Conservation (phyloP, 768 basidiomycete species). For the Podaxis sp. region DNA sequence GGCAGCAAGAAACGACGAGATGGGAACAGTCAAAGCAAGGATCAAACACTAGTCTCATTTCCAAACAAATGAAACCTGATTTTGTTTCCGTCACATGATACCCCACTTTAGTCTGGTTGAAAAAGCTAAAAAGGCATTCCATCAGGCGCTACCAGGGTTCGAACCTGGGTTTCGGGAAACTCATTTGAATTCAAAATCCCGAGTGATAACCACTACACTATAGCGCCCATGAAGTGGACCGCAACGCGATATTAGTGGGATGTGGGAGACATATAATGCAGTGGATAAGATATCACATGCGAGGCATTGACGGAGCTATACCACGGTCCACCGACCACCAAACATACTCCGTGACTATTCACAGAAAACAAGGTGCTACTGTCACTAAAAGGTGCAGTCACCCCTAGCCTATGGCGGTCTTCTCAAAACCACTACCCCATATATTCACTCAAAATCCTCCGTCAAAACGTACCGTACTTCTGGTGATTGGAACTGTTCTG, state of each 20-base stretch:
- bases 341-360: too few relatives aligned
- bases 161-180: slow-evolving; percentile 11
- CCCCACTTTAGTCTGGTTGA: background rate
- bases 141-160: slow-evolving; percentile 7
- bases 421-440: slow-evolving; percentile 19
- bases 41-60: background rate
- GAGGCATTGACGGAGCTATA: background rate
- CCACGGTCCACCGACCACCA: too few relatives aligned
- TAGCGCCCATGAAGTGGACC: background rate
- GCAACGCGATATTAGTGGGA: background rate
- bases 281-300: background rate
- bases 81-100: background rate
- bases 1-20: background rate
- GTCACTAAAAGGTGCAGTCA: too few relatives aligned
- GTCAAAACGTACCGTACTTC: slow-evolving; percentile 31
- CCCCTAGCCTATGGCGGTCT: slow-evolving; percentile 14
- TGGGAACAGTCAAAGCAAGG: background rate
- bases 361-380: too few relatives aligned
- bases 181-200: background rate
- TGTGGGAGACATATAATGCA: background rate
- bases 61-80: background rate
- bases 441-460: slow-evolving; percentile 10
- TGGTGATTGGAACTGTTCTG: slow-evolving; percentile 44
- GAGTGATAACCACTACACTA: slow-evolving; percentile 12
- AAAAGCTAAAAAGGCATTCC: background rate